Conservation (phyloP, 257 asterid genomes). For the Solanum paucissectum region DNA sequence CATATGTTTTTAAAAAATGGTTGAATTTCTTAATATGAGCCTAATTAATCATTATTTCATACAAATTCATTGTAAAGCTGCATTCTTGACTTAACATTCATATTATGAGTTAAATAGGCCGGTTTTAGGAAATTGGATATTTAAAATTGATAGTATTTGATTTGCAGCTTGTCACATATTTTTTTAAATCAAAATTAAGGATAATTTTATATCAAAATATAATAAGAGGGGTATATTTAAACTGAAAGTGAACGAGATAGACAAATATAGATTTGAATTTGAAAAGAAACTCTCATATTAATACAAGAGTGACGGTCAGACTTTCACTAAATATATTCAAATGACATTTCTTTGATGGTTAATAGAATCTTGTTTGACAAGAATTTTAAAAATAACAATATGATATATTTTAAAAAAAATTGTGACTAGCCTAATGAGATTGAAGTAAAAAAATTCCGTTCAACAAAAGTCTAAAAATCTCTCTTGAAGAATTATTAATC, state of each 20-base stretch:
- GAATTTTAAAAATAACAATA: background rate
- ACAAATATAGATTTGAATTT: too few species aligned
- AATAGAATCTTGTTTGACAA: too few species aligned
- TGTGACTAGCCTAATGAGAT: background rate
- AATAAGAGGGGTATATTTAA: too few species aligned
- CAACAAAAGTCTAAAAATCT: background rate
- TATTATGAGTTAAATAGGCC: background rate
- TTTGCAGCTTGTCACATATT: background rate
- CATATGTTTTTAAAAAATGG: too few species aligned
- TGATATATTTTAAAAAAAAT: background rate
- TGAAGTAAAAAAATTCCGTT: background rate
- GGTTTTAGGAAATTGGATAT: background rate
- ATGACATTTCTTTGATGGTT: background rate
- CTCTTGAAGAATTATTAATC: background rate
- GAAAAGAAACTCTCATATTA: background rate
- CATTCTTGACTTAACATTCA: background rate
- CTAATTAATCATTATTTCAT: too few species aligned
- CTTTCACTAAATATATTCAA: background rate
- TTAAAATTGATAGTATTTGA: background rate
- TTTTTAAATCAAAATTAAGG: background rate
- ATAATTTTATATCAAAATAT: too few species aligned
- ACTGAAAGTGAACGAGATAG: background rate
- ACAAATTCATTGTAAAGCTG: too few species aligned
- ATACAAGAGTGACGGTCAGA: background rate
- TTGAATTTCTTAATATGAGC: background rate